Base-by-base conservation (phyloP, 257 asterid genomes). In the Voacanga thouarsii region DNA sequence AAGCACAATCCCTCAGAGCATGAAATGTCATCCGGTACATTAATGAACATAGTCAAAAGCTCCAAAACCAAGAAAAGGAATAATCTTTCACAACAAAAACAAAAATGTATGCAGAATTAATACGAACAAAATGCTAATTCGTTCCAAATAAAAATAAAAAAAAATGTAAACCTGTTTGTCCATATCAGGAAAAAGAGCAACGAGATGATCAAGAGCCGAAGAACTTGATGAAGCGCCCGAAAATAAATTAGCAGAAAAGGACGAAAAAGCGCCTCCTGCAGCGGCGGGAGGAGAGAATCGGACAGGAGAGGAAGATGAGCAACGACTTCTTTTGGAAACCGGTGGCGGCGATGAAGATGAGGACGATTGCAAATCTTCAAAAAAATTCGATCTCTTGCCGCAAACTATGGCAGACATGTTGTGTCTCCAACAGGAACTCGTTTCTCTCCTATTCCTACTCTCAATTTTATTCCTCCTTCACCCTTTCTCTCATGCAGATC, bases 321-420 rank as follows among this genome's bases (percentile, higher is more conserved):
- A 89, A 72, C 98, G 99, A 83, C 87, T 89, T 75, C 98, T 89
- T 85, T 95, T 95, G 33, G 94, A 82, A 21, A 84, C 87, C 63
- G 97, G 97, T 78, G 96, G 96, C 75, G 97, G 89, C 65, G 99
- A 90, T 71, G 97, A 30, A n/a, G 85, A 37, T 16, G 83, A 49
- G 18, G 86, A 71, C 37, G 87, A 77, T 16, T 73, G 97, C 83
- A 94, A 90, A 69, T 93, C 98, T 89, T 91, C 97, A 84, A 95
- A 95, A 82, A 93, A 85, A 86, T 85, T 93, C 83, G 98, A 89
- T 89, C 99, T 95, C 98, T 95, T 95, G 76, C 98, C 98, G 88
- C 97, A 91, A 96, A 95, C 87, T 84, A 92, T 87, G 83, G 99
- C 99, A 95, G 98, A 95, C 99, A 91, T 95, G 96, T 87, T 93